These are phyloP conservation scores for Hortiboletus rubellus DNA, from an alignment of 1,284 basidiomycete genomes.

Conservation along the genomic window DNA sequence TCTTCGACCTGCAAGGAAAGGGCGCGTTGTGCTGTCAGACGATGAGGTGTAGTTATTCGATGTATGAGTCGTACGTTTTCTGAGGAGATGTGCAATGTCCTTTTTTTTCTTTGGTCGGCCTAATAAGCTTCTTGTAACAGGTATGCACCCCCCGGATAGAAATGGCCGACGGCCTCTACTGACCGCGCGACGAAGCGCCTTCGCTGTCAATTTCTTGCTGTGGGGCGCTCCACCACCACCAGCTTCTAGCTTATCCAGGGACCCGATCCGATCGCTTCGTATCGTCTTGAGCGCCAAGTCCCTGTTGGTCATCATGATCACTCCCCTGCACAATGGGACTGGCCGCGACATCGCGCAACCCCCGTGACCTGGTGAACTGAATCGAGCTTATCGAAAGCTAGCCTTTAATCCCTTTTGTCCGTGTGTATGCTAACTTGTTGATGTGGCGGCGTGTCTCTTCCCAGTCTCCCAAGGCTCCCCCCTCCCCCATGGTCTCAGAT, in stretches of 20 bases:
- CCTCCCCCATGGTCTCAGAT: slow-evolving; percentile 1
- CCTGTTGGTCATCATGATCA: slow-evolving; percentile 3
- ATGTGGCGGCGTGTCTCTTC: slow-evolving; percentile 15
- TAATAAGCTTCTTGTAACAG: slow-evolving; percentile 13
- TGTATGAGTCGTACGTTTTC: slow-evolving; percentile 10
- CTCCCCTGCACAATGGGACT: background rate
- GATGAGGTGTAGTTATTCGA: slow-evolving; percentile 35
- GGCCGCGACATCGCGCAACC: background rate
- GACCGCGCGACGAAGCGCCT: background rate
- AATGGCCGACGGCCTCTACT: background rate
- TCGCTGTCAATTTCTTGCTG: slow-evolving; percentile 7
- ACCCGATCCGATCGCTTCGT: slow-evolving; percentile 21
- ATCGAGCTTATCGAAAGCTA: slow-evolving; percentile 6
- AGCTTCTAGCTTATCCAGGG: slow-evolving; percentile 4
- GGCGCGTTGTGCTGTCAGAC: slow-evolving; percentile 46
- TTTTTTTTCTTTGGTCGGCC: background rate
- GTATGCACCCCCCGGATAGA: background rate
- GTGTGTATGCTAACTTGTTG: slow-evolving; percentile 18
- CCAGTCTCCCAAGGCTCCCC: slow-evolving; percentile 10
- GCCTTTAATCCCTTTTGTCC: slow-evolving; percentile 10
- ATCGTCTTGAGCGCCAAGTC: slow-evolving; percentile 14
- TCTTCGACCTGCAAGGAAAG: slow-evolving; percentile 28
- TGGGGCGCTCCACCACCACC: background rate
- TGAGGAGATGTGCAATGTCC: slow-evolving; percentile 4
- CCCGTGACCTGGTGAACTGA: slow-evolving; percentile 4